A percentile compares a stretch with the other conserved stretches of the same genome.
These are phyloP conservation scores for Komagataella mondaviorum DNA, from an alignment of 805 yeast species.

Conservation along the genomic window DNA sequence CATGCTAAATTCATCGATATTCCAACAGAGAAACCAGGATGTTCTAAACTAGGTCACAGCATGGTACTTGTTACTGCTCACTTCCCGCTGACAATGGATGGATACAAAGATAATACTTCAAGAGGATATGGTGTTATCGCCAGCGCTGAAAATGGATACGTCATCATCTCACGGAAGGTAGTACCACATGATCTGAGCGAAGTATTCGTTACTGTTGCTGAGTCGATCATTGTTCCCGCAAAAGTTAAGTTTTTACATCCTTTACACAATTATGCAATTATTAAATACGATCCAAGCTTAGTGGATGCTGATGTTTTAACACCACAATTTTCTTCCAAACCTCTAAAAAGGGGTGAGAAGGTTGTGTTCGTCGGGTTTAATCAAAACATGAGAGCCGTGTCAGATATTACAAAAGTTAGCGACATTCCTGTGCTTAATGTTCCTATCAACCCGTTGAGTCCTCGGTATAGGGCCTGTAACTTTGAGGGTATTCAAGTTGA, in stretches of 20 bases:
- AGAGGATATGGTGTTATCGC: slow-evolving; percentile 68
- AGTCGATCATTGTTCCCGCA: slow-evolving; percentile 70
- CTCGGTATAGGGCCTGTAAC: slow-evolving; percentile 79
- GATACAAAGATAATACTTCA: slow-evolving; percentile 47
- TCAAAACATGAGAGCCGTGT: slow-evolving; percentile 50
- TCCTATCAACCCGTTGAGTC: slow-evolving; percentile 53
- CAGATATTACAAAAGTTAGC: slow-evolving; percentile 64
- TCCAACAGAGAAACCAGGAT: slow-evolving; percentile 41
- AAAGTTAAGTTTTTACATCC: slow-evolving; percentile 79
- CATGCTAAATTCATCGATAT: slow-evolving; percentile 59
- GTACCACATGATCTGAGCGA: slow-evolving; percentile 81
- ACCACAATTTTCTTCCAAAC: slow-evolving; percentile 42
- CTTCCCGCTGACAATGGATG: slow-evolving; percentile 64
- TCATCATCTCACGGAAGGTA: slow-evolving; percentile 60
- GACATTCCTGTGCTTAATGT: slow-evolving; percentile 65
- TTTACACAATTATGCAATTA: slow-evolving; percentile 69
- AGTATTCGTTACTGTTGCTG: slow-evolving; percentile 69
- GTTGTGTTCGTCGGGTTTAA: slow-evolving; percentile 75
- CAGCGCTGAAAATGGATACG: slow-evolving; percentile 71
- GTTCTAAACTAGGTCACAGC: slow-evolving; percentile 46
- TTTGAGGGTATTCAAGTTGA: slow-evolving; percentile 68
- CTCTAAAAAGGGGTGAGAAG: slow-evolving; percentile 63
- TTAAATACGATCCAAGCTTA: slow-evolving; percentile 68
- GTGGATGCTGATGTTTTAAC: slow-evolving; percentile 60
- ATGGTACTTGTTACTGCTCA: slow-evolving; percentile 59